These are phyloP conservation scores for Sporisorium sorghi DNA, from an alignment of 1,284 basidiomycete genomes.

Conservation along the genomic window DNA sequence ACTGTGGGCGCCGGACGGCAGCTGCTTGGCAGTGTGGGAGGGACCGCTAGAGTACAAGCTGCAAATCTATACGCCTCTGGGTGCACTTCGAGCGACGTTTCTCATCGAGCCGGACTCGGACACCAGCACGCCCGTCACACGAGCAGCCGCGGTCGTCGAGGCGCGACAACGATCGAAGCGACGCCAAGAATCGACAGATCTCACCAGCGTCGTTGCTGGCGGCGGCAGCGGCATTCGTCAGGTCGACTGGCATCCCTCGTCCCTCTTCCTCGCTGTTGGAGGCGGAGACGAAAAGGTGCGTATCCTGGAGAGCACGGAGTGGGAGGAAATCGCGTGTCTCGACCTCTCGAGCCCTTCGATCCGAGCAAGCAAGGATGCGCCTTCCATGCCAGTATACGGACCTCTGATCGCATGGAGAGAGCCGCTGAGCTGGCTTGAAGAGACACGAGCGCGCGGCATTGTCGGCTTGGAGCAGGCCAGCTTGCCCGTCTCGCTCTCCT, in stretches of 20 bases:
- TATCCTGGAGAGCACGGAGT: constrained; percentile 42
- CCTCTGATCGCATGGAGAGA: constrained; percentile 60
- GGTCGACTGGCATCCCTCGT: constrained; percentile 66
- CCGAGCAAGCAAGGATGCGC: constrained; percentile 13
- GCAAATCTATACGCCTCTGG: constrained; percentile 79
- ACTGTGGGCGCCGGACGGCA: constrained; percentile 83
- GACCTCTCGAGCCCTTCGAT: constrained; percentile 34
- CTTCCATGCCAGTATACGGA: constrained; percentile 21
- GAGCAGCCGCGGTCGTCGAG: constrained; percentile 20
- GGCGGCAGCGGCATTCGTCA: constrained; percentile 66
- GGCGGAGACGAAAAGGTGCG: constrained; percentile 67
- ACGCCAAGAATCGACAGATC: constrained; percentile 19
- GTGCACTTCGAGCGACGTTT: constrained; percentile 78
- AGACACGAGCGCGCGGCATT: constrained; percentile 64
- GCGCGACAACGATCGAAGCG: constrained; percentile 21
- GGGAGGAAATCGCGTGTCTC: constrained; percentile 31
- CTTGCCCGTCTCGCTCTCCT: constrained; percentile 43
- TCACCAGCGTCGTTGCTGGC: constrained; percentile 33
- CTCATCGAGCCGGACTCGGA: constrained; percentile 61
- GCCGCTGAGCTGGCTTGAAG: constrained; percentile 63
- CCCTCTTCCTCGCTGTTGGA: constrained; percentile 66
- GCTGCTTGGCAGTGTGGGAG: constrained; percentile 84
- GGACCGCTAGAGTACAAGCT: constrained; percentile 80
- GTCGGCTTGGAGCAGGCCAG: constrained; percentile 52
- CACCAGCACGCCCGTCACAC: constrained; percentile 24